Evolutionary conservation across 116 monocot genomes (phyloP).

Genomic region (Zostera marina): DNA sequence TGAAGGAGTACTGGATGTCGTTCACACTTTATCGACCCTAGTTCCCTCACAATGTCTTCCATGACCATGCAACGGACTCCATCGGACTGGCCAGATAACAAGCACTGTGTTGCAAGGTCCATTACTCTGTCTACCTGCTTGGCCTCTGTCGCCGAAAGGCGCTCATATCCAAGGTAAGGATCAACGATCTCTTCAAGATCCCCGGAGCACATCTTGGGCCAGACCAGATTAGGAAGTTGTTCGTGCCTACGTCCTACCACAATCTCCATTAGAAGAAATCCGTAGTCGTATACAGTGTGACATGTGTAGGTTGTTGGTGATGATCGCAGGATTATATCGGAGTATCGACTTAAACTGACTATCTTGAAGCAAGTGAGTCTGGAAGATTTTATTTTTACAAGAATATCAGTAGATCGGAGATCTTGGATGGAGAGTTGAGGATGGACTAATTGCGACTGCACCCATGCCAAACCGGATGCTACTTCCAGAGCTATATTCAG

Average conservation of each 20-base stretch:
- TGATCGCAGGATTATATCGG: constrained; percentile 9
- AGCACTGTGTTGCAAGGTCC: constrained; percentile 31
- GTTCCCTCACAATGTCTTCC: constrained; percentile 40
- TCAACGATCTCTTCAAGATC: constrained; percentile 57
- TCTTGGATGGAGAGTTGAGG: constrained; percentile 32
- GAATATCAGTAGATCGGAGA: constrained; percentile 50
- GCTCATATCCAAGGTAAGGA: constrained; percentile 32
- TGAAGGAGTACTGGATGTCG: too few relatives aligned
- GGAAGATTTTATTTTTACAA: constrained; percentile 18
- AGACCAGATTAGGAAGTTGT: constrained; percentile 13
- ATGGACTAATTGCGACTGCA: constrained; percentile 34
- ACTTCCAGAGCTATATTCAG: constrained; percentile 53
- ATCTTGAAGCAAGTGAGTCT: constrained; percentile 50
- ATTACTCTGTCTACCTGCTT: constrained; percentile 48
- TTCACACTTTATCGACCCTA: too few relatives aligned
- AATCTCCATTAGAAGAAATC: constrained; percentile 51
- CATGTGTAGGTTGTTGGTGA: constrained; percentile 13
- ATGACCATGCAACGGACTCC: constrained; percentile 31
- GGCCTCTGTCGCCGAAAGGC: constrained; percentile 10
- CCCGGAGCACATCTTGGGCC: constrained; percentile 32
- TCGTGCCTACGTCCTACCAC: constrained; percentile 28
- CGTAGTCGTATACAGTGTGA: constrained; percentile 33
- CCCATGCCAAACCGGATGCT: constrained; percentile 41
- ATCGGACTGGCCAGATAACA: constrained; percentile 15
- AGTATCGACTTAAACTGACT: constrained; percentile 11